Conservation (phyloP, 306 rosid species). For the Crataegus laevigata region DNA sequence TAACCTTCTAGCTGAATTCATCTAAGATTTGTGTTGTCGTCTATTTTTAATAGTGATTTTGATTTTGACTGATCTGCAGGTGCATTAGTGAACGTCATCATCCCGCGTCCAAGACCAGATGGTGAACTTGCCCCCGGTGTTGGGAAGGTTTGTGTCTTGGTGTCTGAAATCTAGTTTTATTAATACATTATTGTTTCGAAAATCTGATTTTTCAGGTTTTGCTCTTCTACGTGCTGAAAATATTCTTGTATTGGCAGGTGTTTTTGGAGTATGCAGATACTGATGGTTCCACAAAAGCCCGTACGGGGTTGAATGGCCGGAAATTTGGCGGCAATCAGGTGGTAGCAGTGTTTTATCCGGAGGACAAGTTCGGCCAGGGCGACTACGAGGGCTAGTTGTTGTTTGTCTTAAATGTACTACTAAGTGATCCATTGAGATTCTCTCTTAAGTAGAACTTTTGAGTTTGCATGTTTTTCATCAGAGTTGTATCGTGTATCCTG, state of each 20-base stretch:
- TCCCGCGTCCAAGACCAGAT: slow-evolving; percentile 73
- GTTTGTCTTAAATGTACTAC: neutral
- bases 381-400: slow-evolving; percentile 67
- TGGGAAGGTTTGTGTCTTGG: slow-evolving; percentile 61
- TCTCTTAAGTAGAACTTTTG: neutral
- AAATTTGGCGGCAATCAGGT: slow-evolving; percentile 88
- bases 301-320: slow-evolving; percentile 75
- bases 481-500: neutral
- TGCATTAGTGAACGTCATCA: slow-evolving; percentile 59
- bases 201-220: neutral
- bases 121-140: slow-evolving; percentile 64
- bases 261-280: slow-evolving; percentile 84
- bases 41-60: slow-evolving; percentile 11
- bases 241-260: slow-evolving; percentile 34
- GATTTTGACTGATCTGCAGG: slow-evolving; percentile 44
- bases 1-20: slow-evolving; percentile 46
- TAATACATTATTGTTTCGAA: neutral
- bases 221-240: neutral
- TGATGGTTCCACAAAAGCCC: slow-evolving; percentile 81
- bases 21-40: slow-evolving; percentile 10
- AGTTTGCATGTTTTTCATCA: neutral
- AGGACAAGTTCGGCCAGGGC: slow-evolving; percentile 77
- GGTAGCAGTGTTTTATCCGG: slow-evolving; percentile 64
- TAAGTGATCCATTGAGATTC: neutral
- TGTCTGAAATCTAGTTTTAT: neutral